These are phyloP conservation scores for Tricholoma hemisulphureum DNA, from an alignment of 768 basidiomycete genomes.

Conservation along the genomic window DNA sequence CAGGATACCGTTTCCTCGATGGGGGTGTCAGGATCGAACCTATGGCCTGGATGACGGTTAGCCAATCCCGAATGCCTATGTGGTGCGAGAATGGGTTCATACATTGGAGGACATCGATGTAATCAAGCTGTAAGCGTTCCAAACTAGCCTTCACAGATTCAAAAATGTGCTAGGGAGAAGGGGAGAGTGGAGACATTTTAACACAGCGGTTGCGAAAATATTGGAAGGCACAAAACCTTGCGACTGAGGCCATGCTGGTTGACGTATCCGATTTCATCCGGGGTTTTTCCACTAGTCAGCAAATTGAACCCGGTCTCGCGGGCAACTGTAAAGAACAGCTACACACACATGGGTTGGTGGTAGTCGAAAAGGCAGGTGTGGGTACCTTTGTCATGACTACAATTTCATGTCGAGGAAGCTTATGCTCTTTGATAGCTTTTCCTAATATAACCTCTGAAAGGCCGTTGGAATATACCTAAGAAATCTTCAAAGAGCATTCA, in stretches of 20 bases:
- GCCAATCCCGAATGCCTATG: neutral
- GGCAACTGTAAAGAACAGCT: slow-evolving; percentile 40
- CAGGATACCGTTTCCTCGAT: slow-evolving; percentile 50
- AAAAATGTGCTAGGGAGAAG: slow-evolving; percentile 84
- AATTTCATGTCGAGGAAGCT: slow-evolving; percentile 70
- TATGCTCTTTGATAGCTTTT: slow-evolving; percentile 64
- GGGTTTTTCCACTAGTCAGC: slow-evolving; percentile 10
- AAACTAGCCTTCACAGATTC: slow-evolving; percentile 61
- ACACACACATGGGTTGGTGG: slow-evolving; percentile 9
- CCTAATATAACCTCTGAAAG: slow-evolving; percentile 66
- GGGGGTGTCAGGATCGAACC: slow-evolving; percentile 57
- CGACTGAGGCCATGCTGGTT: slow-evolving; percentile 50
- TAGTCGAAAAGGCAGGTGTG: neutral
- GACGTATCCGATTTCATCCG: slow-evolving; percentile 48
- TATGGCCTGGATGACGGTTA: slow-evolving; percentile 38
- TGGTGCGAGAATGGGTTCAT: slow-evolving; percentile 8
- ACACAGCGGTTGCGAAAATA: neutral
- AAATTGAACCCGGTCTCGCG: slow-evolving; percentile 19
- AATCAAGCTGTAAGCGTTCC: slow-evolving; percentile 69
- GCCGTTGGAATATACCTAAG: slow-evolving; percentile 63
- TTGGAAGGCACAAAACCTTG: slow-evolving; percentile 10
- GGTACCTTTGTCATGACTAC: slow-evolving; percentile 75
- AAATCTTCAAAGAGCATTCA: neutral
- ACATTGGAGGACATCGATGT: slow-evolving; percentile 76
- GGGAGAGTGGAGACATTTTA: neutral